Percentiles rank a stretch among this genome's conserved stretches.
phyloP scores from a whole-genome alignment of 1,284 basidiomycete genomes.

The Cutaneotrichosporon spelunceum region DNA sequence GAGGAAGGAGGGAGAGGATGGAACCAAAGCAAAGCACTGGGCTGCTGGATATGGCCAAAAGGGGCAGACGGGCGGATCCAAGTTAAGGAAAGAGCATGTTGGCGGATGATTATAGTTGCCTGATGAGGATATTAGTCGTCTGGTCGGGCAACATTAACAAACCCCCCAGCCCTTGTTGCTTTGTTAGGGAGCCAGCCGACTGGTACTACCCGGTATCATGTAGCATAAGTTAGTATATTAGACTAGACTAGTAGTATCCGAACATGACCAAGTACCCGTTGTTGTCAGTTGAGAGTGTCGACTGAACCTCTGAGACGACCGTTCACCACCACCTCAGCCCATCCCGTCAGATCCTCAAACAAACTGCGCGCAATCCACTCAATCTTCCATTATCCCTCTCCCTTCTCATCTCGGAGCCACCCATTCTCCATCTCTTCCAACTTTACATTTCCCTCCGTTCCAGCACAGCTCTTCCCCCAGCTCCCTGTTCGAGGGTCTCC shows the following conservation, averaged over 20 bases:
- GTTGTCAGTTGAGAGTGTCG: no score
- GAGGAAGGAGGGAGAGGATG: no score
- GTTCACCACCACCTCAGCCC: not conserved
- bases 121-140: not conserved
- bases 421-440: not conserved
- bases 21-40: not conserved
- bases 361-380: not conserved
- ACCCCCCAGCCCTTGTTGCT: not conserved
- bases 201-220: no score
- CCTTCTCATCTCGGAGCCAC: not conserved
- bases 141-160: not conserved
- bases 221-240: no score
- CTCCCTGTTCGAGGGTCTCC: not conserved
- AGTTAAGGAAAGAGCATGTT: not conserved
- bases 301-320: no score
- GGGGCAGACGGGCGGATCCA: not conserved
- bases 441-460: not conserved
- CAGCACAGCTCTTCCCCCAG: not conserved
- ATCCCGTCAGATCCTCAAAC: no score
- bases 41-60: no score
- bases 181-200: no score
- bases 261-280: no score
- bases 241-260: no score
- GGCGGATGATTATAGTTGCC: not conserved
- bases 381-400: not conserved